Evolutionary conservation across 1,139 yeast genomes (phyloP), one percentile per base, ranked within the genome.

Genomic region (Pichia sp.): DNA sequence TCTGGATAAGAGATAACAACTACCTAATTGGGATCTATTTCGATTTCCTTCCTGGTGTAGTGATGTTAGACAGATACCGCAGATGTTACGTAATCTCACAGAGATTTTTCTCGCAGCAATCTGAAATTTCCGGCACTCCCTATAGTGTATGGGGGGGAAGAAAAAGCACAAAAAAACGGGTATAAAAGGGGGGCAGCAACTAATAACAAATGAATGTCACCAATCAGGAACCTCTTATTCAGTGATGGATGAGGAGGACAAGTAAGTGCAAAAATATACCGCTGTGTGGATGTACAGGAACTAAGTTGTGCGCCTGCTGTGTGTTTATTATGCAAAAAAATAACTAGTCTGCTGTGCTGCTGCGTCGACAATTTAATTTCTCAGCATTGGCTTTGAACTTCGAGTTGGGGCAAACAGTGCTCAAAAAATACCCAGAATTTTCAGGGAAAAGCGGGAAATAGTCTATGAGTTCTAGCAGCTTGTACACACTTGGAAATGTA

Each of bases 341-440:
- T 14, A 38, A 14, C 17, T 38, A 38, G 41, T 38, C 41, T 38
- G 41, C 41, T 38, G 41, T 49, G 51, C 51, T 49, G 51, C 51
- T 49, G 51, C 51, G 51, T 49, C 51, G 51, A 49, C 42, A 33
- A 48, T 41, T 48, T 36, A 49, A 49, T 42, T 49, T 49, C 41
- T 49, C 40, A 49, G 51, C 51, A 49, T 49, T 31, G 29, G 51
- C 51, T 43, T 5, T 30, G 20, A 49, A 49, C 33, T 49, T 43
- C 42, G 29, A 42, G 16, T 38, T 38, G 33, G 51, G 38, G 44
- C 14, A 41, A 33, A 43, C 14, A 33, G 30, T 49, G 31, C 51
- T 42, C 51, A 42, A 42, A 48, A 49, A 33, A 29, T 17, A 41
- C 51, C 51, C 41, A 43, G 42, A 49, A 49, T 42, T 49, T 42